Evolutionary conservation across 2,329 filamentous ascomycete genomes (phyloP), one percentile per base, ranked within the genome.

Genomic region (Penicillium sclerotiorum): DNA sequence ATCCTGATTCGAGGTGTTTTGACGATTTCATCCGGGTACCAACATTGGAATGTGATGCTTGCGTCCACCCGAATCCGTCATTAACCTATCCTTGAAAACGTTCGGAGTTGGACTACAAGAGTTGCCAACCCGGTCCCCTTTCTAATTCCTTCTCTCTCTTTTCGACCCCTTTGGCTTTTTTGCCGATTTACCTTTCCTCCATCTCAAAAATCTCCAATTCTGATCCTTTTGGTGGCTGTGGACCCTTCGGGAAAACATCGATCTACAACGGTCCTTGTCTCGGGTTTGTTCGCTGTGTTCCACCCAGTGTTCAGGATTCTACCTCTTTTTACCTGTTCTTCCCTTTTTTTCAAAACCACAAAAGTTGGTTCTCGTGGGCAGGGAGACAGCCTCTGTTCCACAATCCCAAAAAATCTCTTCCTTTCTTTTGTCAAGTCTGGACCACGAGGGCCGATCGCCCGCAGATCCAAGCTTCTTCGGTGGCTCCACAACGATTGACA

Each of bases 11-110:
- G 38, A 45, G 42, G 47, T 44, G 40, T 32, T 38, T 36, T 36
- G 33, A 47, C 49, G 50, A 47, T 47, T 39, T 37, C 32, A 38
- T 55, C 39, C 59, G 59, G 59, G 58, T 62, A 62, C 45, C 58
- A 62, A 58, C 57, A 60, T 49, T 53, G 59, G 58, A 62, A 61
- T 62, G 57, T 60, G 53, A 51, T 59, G 55, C 45, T 60, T 60
- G 58, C 58, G 58, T 53, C 53, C 47, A 53, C 51, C 58, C 52
- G 56, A 58, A 59, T 53, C 53, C 52, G 54, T 57, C 49, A 43
- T 43, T 39, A 52, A 44, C n/a, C n/a, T 55, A 45, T 55, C 53
- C 42, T 56, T 48, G 56, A 58, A 58, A 58, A 57, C 56, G 56
- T 57, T 52, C 28, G 44, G 23, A 21, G 21, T 40, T 36, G 18